Conservation (phyloP, 441 rosid species). For the Bocquillonia castaneifolia region DNA sequence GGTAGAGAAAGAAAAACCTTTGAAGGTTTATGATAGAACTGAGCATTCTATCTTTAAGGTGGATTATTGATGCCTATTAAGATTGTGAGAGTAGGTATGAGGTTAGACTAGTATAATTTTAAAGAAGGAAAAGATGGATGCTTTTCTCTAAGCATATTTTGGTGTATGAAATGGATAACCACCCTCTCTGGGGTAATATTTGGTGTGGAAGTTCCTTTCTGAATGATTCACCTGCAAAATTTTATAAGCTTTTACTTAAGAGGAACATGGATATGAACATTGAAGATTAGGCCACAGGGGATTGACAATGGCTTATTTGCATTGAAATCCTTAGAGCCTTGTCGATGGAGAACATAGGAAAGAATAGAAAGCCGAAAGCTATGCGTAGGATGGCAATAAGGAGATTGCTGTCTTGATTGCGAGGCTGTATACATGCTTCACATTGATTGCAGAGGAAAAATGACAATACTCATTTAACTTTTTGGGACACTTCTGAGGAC, state of each 20-base stretch:
- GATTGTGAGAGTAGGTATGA: not conserved
- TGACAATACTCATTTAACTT: not conserved
- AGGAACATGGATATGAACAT: not conserved
- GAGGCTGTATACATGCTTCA: too few relatives aligned
- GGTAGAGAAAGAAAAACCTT: not conserved
- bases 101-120: not conserved
- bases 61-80: not conserved
- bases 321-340: too few relatives aligned
- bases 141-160: not conserved
- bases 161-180: not conserved
- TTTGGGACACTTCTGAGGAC: not conserved
- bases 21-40: not conserved
- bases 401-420: not conserved
- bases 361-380: not conserved
- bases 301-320: too few relatives aligned
- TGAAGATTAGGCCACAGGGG: too few relatives aligned
- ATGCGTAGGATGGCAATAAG: too few relatives aligned
- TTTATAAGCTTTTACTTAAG: not conserved
- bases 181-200: not conserved
- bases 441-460: not conserved
- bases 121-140: not conserved
- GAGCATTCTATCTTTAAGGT: too few relatives aligned
- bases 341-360: not conserved
- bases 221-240: not conserved
- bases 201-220: not conserved